These are phyloP conservation scores for Pachysandra terminalis DNA, from an alignment of 164 flowering plant species.

Conservation along the genomic window DNA sequence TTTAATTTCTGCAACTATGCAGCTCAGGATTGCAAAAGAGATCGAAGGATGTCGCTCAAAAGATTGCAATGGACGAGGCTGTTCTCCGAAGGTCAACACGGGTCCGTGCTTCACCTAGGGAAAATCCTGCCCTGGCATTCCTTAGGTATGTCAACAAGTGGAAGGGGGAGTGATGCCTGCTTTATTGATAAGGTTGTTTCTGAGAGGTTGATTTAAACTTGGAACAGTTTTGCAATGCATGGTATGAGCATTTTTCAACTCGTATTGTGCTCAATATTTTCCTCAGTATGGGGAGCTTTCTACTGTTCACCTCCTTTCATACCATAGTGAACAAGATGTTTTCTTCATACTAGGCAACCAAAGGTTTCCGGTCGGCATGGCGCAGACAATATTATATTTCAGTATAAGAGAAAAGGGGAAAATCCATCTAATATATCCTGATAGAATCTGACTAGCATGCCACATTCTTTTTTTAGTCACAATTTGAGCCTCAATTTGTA, in stretches of 20 bases:
- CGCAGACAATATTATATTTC: no score
- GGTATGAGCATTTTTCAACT: not conserved
- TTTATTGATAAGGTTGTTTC: not conserved
- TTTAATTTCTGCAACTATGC: constrained; percentile 14
- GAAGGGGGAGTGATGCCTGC: constrained; percentile 49
- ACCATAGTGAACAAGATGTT: not conserved
- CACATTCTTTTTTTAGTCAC: not conserved
- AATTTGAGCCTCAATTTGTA: not conserved
- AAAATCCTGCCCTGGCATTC: constrained; percentile 63
- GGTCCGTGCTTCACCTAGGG: constrained; percentile 71
- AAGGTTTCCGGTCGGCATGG: no score
- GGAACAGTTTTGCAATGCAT: not conserved
- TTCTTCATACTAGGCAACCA: no score
- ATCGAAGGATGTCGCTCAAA: constrained; percentile 45
- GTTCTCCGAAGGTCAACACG: constrained; percentile 77
- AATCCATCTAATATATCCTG: not conserved
- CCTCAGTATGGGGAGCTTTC: not conserved
- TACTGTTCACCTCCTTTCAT: not conserved
- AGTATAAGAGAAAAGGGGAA: not conserved
- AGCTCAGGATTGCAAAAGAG: constrained; percentile 65
- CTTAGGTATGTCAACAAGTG: constrained; percentile 78
- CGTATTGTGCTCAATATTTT: not conserved
- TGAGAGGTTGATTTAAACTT: not conserved
- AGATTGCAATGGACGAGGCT: constrained; percentile 59
- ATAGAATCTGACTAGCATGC: not conserved